A percentile compares a stretch with the other conserved stretches of the same genome.
phyloP scores from a whole-genome alignment of 1,139 yeast genomes.

The Suhomyces choctaworum region DNA sequence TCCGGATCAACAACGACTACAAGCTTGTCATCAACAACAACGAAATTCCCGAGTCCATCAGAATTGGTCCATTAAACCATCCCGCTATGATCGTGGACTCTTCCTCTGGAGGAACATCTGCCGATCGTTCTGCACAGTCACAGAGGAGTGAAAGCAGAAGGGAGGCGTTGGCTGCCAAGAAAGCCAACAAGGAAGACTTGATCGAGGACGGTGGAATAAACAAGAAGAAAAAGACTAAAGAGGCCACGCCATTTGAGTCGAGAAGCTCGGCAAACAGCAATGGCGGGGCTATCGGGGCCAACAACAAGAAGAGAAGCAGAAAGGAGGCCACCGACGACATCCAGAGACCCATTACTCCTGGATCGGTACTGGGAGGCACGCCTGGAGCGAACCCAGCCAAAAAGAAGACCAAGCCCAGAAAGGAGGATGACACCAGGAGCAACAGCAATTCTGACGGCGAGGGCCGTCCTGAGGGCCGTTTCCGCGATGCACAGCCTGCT shows the following conservation, averaged over 20 bases:
- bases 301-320: constrained; percentile 22
- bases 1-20: constrained; percentile 77
- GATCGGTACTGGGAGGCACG: constrained; percentile 5
- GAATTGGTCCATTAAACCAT: constrained; percentile 78
- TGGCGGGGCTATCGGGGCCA: constrained; percentile 7
- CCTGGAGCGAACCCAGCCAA: constrained; percentile 17
- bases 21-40: constrained; percentile 66
- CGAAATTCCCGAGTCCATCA: constrained; percentile 66
- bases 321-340: constrained; percentile 18
- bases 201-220: constrained; percentile 34
- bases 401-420: constrained; percentile 31
- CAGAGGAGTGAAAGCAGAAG: constrained; percentile 81
- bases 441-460: constrained; percentile 6
- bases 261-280: constrained; percentile 5
- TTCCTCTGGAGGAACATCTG: constrained; percentile 38
- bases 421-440: constrained; percentile 26
- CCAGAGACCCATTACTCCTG: constrained; percentile 11
- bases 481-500: constrained; percentile 5
- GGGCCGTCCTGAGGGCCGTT: constrained; percentile 11
- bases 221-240: constrained; percentile 32
- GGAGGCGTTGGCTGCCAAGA: constrained; percentile 89
- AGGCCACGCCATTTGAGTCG: constrained; percentile 16
- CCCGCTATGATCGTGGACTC: constrained; percentile 79
- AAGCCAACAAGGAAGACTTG: constrained; percentile 47
- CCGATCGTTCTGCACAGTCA: constrained; percentile 60